Evolutionary conservation across 768 basidiomycete genomes (phyloP), one percentile per base, ranked within the genome.

Genomic region (Suillus discolor): DNA sequence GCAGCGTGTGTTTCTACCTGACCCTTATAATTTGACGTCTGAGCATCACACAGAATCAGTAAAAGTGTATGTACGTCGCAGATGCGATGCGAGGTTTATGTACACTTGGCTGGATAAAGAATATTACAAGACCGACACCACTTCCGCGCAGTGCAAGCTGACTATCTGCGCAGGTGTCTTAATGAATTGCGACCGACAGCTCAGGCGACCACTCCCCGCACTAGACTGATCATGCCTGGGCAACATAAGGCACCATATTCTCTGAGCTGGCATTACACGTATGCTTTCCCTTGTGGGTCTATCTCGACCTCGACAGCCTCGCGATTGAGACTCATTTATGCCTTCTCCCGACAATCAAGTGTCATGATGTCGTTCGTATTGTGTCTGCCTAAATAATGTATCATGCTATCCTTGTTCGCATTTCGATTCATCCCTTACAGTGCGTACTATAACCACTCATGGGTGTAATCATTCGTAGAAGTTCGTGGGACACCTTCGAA

Each of bases 1-100:
- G n/a, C 86, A 91, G 76, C 88, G 95, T 94, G 78, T 69, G 92
- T 82, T 41, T 41, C 41, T 13, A 25, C 4, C 18, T 25, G 39
- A 2, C 18, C 42, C 18, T 11, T 25, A 18, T 18, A 41, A 60
- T 20, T 20, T 60, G 6, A 28, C 41, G 9, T 42, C 11, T 41
- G 39, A 60, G 3, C 39, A 41, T 42, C 11, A 25, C 38, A 41
- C 16, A 59, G 25, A 41, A 41, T 60, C 11, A 18, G 23, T 41
- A 18, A 28, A 28, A 41, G 25, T 41, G 9, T 18, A 12, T 18
- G 25, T 18, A 59, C 18, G 9, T 41, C 38, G 5, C 38, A 41
- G 23, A 39, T 39, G 38, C 51, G 16, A 31, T 53, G 28, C 11
- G 31, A 54, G 25, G 28, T 54, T 20, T 54, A 6, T 6, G 18